Conservation (phyloP, 441 rosid species). For the Jatropha multifida region DNA sequence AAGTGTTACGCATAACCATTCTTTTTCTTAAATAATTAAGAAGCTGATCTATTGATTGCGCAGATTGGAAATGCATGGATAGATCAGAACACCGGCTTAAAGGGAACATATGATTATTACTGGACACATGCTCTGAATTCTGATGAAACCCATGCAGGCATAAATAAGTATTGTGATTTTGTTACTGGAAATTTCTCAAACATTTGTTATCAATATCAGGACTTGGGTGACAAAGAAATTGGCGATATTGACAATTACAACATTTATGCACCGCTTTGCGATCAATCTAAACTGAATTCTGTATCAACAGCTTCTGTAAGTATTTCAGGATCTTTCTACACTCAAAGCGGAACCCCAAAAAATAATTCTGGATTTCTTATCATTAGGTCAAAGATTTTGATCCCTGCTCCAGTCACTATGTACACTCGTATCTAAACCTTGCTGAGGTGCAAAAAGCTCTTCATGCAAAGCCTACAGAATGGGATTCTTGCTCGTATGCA, state of each 20-base stretch:
- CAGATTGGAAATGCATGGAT: slow-evolving; percentile 44
- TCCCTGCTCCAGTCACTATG: slow-evolving; percentile 48
- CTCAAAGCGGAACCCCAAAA: neutral
- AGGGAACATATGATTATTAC: slow-evolving; percentile 25
- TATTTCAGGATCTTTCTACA: neutral
- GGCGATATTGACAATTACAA: slow-evolving; percentile 23
- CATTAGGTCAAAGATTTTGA: slow-evolving; percentile 22
- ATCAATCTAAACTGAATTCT: neutral
- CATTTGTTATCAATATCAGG: neutral
- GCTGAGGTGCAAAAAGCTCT: slow-evolving; percentile 59
- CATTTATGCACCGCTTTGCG: slow-evolving; percentile 35
- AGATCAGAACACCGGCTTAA: slow-evolving; percentile 11
- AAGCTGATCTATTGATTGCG: neutral
- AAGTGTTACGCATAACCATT: too few species aligned
- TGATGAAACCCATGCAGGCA: slow-evolving; percentile 26
- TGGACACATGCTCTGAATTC: slow-evolving; percentile 39
- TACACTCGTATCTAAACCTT: slow-evolving; percentile 54
- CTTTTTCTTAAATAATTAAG: neutral
- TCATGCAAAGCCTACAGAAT: slow-evolving; percentile 63
- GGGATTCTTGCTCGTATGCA: slow-evolving; percentile 29
- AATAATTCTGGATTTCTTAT: neutral
- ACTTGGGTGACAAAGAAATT: neutral
- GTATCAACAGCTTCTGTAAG: slow-evolving; percentile 16
- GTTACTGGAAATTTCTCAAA: neutral
- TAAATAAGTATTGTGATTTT: slow-evolving; percentile 28